A percentile compares a stretch with the other conserved stretches of the same genome.
Evolutionary conservation across 257 asterid species (phyloP).

Genomic region (Solanum chilense): DNA sequence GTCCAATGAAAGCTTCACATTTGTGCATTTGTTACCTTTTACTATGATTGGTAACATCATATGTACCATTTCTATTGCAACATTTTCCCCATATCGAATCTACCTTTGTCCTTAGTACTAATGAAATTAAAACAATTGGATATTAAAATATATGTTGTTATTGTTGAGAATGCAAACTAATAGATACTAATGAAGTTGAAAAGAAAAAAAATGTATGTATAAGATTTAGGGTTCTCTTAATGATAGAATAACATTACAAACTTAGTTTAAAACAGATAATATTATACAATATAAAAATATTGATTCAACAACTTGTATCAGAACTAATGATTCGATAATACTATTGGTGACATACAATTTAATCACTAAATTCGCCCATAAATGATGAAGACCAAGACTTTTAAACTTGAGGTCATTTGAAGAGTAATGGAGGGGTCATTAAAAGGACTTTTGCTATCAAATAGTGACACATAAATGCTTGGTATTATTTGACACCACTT

Average conservation of each 20-base stretch:
- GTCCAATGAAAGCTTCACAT: not conserved
- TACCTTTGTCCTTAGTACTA: not conserved
- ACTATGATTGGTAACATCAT: not conserved
- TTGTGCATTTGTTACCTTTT: too few relatives aligned
- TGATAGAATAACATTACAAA: accelerated
- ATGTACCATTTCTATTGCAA: too few relatives aligned
- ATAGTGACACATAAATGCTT: not conserved
- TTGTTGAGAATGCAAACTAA: not conserved
- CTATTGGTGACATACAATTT: not conserved
- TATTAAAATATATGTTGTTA: too few relatives aligned
- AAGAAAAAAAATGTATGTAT: too few relatives aligned
- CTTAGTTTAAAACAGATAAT: too few relatives aligned
- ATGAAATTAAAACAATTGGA: not conserved
- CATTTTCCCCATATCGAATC: too few relatives aligned
- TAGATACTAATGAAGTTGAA: not conserved
- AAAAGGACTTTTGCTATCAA: not conserved
- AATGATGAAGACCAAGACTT: not conserved
- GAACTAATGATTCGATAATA: not conserved
- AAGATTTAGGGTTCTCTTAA: too few relatives aligned
- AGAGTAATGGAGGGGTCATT: not conserved
- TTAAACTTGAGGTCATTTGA: not conserved
- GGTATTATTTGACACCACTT: not conserved
- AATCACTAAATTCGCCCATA: not conserved
- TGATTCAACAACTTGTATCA: too few relatives aligned
- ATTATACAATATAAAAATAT: too few relatives aligned